phyloP scores from a whole-genome alignment of 352 stramenopile species.

The Pythium insidiosum region DNA sequence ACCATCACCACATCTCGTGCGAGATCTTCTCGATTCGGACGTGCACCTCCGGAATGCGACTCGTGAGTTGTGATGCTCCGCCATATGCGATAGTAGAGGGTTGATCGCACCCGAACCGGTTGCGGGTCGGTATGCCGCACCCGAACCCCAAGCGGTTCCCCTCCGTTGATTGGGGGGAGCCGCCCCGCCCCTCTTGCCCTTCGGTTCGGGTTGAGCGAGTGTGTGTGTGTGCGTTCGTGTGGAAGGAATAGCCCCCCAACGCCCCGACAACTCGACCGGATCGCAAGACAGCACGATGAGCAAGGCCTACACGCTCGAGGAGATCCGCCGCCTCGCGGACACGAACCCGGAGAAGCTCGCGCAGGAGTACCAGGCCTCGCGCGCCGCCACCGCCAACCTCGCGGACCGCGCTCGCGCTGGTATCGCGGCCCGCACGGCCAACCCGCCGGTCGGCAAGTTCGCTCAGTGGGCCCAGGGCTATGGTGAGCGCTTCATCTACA shows the following conservation, averaged over 20 bases:
- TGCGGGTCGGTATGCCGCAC: neutral
- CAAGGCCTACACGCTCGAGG: slow-evolving; percentile 74
- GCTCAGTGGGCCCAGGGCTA: slow-evolving; percentile 66
- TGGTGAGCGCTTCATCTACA: slow-evolving; percentile 72
- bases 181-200: too few relatives aligned
- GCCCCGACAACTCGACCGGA: slow-evolving; percentile 7
- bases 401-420: slow-evolving; percentile 50
- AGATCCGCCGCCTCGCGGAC: slow-evolving; percentile 71
- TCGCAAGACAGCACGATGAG: slow-evolving; percentile 26
- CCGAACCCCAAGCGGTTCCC: neutral
- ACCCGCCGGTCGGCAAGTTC: slow-evolving; percentile 50
- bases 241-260: too few relatives aligned
- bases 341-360: slow-evolving; percentile 60
- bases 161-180: slow-evolving; percentile 15
- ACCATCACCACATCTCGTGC: too few relatives aligned
- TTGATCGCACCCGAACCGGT: slow-evolving; percentile 6
- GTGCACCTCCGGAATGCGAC: too few relatives aligned
- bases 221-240: slow-evolving; percentile 1
- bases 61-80: too few relatives aligned
- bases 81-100: too few relatives aligned
- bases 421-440: slow-evolving; percentile 44
- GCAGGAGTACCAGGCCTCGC: slow-evolving; percentile 64
- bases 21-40: too few relatives aligned
- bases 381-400: slow-evolving; percentile 54
- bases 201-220: neutral